phyloP scores from a whole-genome alignment of 768 basidiomycete genomes.

The Naganishia friedmannii region DNA sequence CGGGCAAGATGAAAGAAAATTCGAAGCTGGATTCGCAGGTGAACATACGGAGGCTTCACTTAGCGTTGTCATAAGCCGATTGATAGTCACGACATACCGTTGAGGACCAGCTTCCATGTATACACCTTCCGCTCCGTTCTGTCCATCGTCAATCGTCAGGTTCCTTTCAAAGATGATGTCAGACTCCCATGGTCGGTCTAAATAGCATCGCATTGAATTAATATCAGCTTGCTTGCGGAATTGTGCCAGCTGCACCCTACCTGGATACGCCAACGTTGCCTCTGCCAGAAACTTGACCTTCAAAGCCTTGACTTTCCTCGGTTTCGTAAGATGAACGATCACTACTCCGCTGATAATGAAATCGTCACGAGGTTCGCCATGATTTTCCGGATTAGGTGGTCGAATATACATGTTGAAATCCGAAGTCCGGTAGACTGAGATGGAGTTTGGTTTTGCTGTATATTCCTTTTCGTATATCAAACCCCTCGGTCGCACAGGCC shows the following conservation, averaged over 20 bases:
- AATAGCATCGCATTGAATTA: not conserved
- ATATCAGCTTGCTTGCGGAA: not conserved
- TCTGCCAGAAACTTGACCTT: conserved; percentile 26
- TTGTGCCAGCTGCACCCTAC: not conserved
- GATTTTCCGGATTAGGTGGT: conserved; percentile 20
- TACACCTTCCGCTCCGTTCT: conserved; percentile 14
- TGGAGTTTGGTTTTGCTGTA: conserved; percentile 30
- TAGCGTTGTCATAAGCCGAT: not conserved
- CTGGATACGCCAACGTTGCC: conserved; percentile 30
- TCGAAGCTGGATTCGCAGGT: conserved; percentile 26
- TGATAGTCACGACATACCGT: conserved; percentile 11
- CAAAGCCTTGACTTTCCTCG: conserved; percentile 25
- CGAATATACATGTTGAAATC: conserved; percentile 32
- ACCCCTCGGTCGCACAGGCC: conserved; percentile 13
- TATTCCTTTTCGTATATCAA: conserved; percentile 17
- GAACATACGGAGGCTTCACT: not conserved
- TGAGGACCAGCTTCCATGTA: conserved; percentile 31
- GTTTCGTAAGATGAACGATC: conserved; percentile 29
- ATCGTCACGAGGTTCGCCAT: conserved; percentile 25
- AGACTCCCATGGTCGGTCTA: conserved; percentile 31
- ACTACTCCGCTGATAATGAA: conserved; percentile 30
- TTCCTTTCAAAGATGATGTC: conserved; percentile 29
- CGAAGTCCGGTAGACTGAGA: conserved; percentile 31
- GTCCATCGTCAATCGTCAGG: conserved; percentile 28
- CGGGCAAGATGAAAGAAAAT: conserved; percentile 29